phyloP scores from a whole-genome alignment of 345 rosid genomes.

The Eucalyptus curtisii region DNA sequence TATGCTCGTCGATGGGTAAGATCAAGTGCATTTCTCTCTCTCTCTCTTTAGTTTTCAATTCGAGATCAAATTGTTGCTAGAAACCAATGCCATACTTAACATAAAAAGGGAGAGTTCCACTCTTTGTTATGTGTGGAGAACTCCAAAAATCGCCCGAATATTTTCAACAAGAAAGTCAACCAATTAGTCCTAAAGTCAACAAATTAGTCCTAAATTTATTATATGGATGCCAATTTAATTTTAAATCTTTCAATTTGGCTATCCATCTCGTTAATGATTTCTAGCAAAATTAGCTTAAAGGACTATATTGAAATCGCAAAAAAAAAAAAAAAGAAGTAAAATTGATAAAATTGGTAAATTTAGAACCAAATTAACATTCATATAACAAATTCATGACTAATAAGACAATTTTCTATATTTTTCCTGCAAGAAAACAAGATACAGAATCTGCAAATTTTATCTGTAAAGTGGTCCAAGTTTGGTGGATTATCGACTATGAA shows the following conservation, averaged over 20 bases:
- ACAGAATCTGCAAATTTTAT: not conserved
- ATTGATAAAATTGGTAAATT: rapidly evolving
- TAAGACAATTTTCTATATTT: not conserved
- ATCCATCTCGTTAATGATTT: rapidly evolving
- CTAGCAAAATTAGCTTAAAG: not conserved
- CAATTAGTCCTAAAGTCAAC: not conserved
- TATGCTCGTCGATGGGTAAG: too few relatives aligned
- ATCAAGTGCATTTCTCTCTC: too few relatives aligned
- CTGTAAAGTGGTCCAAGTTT: not conserved
- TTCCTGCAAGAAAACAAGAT: not conserved
- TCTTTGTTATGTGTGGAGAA: not conserved
- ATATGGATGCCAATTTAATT: rapidly evolving
- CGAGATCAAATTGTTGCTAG: too few relatives aligned
- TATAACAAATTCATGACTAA: not conserved
- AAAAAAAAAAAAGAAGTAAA: too few relatives aligned
- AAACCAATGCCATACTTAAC: not conserved
- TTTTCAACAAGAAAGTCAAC: not conserved
- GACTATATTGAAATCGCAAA: not conserved
- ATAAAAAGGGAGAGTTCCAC: not conserved
- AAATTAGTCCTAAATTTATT: not conserved
- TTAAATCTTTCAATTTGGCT: not conserved
- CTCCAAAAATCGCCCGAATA: rapidly evolving
- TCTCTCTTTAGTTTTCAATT: too few relatives aligned
- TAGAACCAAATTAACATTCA: rapidly evolving
- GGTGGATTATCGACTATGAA: not conserved